These are phyloP conservation scores for Dactylellina haptotyla DNA, from an alignment of 2,329 filamentous ascomycete genomes.

Conservation along the genomic window DNA sequence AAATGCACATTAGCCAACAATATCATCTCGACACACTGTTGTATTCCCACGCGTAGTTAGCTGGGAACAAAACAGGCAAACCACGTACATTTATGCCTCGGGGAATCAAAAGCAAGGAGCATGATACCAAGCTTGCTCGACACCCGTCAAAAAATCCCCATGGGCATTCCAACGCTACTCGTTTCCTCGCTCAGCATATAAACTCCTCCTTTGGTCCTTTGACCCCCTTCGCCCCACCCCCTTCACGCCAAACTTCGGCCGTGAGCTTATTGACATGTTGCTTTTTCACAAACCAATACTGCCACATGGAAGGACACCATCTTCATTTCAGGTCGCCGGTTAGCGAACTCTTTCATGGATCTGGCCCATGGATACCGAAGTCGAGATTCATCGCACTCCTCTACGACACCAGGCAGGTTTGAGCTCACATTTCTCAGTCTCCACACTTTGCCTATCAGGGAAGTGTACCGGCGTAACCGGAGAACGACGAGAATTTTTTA, in stretches of 20 bases:
- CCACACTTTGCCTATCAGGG: neutral
- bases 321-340: no score
- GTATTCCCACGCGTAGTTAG: no score
- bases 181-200: neutral
- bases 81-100: no score
- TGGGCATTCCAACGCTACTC: no score
- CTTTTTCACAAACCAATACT: no score
- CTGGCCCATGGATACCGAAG: neutral
- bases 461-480: neutral
- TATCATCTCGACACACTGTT: no score
- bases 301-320: no score
- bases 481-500: no score
- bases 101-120: no score
- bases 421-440: neutral
- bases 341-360: slow-evolving; percentile 20
- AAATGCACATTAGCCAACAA: neutral
- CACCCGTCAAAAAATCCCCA: no score
- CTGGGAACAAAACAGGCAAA: no score
- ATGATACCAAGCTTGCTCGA: no score
- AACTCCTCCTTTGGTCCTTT: neutral
- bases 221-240: neutral
- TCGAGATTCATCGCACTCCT: slow-evolving; percentile 4
- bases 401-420: neutral
- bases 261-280: neutral
- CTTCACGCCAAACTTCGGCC: slow-evolving; percentile 12